Base-by-base conservation (phyloP, 2,329 filamentous ascomycete species). In the Colletotrichum sp. region DNA sequence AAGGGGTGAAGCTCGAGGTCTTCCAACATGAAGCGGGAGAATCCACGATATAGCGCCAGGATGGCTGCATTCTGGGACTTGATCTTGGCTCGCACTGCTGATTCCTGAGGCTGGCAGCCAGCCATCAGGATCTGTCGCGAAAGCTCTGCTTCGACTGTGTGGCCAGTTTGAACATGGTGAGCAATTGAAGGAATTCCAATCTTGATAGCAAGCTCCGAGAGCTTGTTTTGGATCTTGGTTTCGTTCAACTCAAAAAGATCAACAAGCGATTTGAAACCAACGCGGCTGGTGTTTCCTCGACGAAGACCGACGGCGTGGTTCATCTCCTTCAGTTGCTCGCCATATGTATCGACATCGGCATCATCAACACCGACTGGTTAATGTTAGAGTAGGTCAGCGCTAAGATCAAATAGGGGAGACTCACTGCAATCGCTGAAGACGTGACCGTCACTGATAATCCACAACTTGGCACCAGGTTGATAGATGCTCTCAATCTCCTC, bases 11-110 rank as follows among this genome's bases (percentile, higher is more conserved):
- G 77, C 34, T 80, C 78, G 7, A 83, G 77, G 69, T 84, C 83
- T 70, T 84, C 80, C 30, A 84, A 78, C 82, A 84, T 93, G 58
- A 94, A 85, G 48, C 91, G 90, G 28, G 92, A 92, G 80, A 92
- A 93, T 60, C 90, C 87, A 70, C 88, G 87, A 80, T 94, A 93
- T 71, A 88, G 86, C 6, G 87, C 85, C 39, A 94, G 83, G 28
- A 79, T 76, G 77, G 80, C 71, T 76, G 81, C n/a, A 78, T 83
- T 79, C 78, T 79, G 81, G 28, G 79, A 77, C 58, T 81, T 78
- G 73, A 83, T 79, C 71, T 76, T 75, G 71, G 78, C 66, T 78
- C 80, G 77, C 76, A 81, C 78, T 75, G 76, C 66, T 3, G 74
- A 76, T 80, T 68, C 79, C 78, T 82, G 79, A 78, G 86, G 70